phyloP scores from a whole-genome alignment of 768 basidiomycete genomes.

The Podaxis carcinomalis region DNA sequence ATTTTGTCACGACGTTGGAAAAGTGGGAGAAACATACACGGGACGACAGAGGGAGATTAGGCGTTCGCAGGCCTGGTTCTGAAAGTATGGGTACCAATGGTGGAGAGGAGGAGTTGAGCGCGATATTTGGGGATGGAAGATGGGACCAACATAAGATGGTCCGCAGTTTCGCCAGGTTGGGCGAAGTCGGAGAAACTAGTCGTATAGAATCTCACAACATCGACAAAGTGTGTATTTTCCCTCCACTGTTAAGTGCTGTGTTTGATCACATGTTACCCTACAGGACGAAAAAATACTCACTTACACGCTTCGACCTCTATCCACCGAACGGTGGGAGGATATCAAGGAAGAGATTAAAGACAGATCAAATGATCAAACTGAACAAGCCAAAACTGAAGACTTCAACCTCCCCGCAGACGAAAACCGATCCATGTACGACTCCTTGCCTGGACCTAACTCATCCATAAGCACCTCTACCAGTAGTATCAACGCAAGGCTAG shows the following conservation, averaged over 20 bases:
- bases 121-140: slow-evolving; percentile 44
- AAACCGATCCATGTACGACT: neutral
- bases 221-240: slow-evolving; percentile 27
- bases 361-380: neutral
- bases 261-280: neutral
- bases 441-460: neutral
- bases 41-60: slow-evolving; percentile 31
- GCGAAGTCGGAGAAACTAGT: slow-evolving; percentile 27
- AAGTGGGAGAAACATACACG: slow-evolving; percentile 56
- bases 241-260: neutral
- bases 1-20: slow-evolving; percentile 58
- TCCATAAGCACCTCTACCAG: neutral
- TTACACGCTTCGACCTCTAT: slow-evolving; percentile 43
- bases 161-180: slow-evolving; percentile 64
- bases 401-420: neutral
- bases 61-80: slow-evolving; percentile 18
- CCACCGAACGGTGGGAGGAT: slow-evolving; percentile 38
- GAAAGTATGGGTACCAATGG: slow-evolving; percentile 22
- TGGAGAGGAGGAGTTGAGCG: slow-evolving; percentile 30
- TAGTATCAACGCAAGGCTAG: neutral
- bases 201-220: slow-evolving; percentile 26
- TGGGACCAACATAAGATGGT: slow-evolving; percentile 85
- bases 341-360: slow-evolving; percentile 29
- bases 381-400: neutral
- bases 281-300: slow-evolving; percentile 39